Evolutionary conservation across 1,139 yeast genomes (phyloP), one percentile per base, ranked within the genome.

Genomic region (Pichia sp.): DNA sequence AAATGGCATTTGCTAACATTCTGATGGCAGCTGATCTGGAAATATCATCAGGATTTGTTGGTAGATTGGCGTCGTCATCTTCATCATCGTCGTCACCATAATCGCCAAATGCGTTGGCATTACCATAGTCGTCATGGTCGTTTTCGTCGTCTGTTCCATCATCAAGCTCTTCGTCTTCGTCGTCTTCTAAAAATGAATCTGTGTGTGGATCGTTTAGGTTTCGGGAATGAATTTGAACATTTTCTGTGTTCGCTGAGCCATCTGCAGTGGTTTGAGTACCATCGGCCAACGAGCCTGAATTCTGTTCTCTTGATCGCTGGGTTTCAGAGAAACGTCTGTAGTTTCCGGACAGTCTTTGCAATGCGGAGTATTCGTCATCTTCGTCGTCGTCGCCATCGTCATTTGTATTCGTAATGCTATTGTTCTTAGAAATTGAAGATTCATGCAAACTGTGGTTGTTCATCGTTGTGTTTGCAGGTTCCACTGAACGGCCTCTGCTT

Each of bases 271-370:
- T n/a, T n/a, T n/a, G 12, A 24, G 2, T 24, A 24, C 27, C 27
- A 24, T 24, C 10, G 10, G 10, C 27, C 7, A 8, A 7, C 10
- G 27, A 24, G 7, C 7, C 27, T 8, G 37, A 24, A 18, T 15
- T 14, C 12, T 51, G 59, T 11, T 45, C 51, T 53, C 49, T 46
- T 20, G 43, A 34, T 51, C 46, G 42, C 36, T 58, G 55, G 4
- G 58, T 51, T 42, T 57, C 63, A 1, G 66, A 61, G 40, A 53
- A 61, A 3, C 62, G 51, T 42, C 67, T 53, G 38, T 61, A 62
- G 40, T 61, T 62, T 4, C 59, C 63, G 2, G 65, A 57, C 9
- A 63, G 48, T 36, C 67, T 46, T 8, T 54, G 45, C 17, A 63
- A 36, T 9, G 57, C 57, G 0, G 55, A 51, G 10, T 50, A 50